Evolutionary conservation across 2,329 filamentous ascomycete species (phyloP).

Genomic region (Aurifilum marmelostoma): DNA sequence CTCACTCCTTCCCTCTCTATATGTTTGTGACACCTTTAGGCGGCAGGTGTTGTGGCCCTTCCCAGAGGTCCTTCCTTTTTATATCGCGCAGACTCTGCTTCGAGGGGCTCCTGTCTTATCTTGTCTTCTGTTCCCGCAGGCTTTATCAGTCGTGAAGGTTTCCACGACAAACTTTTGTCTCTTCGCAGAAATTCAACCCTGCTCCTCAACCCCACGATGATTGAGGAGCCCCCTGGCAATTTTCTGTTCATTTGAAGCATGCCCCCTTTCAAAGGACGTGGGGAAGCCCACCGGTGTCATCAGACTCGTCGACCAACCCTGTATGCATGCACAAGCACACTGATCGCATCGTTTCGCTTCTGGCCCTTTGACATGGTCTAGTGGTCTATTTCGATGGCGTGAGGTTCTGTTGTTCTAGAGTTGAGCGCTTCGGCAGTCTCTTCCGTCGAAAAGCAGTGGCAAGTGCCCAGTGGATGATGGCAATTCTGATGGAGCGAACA

Average conservation of each 20-base stretch:
- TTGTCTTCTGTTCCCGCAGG: not conserved
- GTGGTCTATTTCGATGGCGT: not conserved
- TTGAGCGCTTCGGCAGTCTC: not conserved
- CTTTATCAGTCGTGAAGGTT: not conserved
- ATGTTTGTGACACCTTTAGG: not conserved
- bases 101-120: not conserved
- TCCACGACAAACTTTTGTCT: not conserved
- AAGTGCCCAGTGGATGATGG: not conserved
- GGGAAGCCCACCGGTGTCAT: not conserved
- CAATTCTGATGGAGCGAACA: not conserved
- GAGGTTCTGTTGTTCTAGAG: not conserved
- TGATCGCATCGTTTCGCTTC: not conserved
- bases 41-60: not conserved
- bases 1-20: not conserved
- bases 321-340: not conserved
- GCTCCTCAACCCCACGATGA: too few relatives aligned
- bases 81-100: not conserved
- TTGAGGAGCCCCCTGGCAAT: not conserved
- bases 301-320: not conserved
- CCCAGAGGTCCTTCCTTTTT: not conserved
- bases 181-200: not conserved
- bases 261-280: not conserved
- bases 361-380: not conserved
- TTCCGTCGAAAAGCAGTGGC: not conserved
- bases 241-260: not conserved